A percentile compares a stretch with the other conserved stretches of the same genome.
Evolutionary conservation across 177 flowering plant species (phyloP).

Genomic region (Telopea speciosissima): DNA sequence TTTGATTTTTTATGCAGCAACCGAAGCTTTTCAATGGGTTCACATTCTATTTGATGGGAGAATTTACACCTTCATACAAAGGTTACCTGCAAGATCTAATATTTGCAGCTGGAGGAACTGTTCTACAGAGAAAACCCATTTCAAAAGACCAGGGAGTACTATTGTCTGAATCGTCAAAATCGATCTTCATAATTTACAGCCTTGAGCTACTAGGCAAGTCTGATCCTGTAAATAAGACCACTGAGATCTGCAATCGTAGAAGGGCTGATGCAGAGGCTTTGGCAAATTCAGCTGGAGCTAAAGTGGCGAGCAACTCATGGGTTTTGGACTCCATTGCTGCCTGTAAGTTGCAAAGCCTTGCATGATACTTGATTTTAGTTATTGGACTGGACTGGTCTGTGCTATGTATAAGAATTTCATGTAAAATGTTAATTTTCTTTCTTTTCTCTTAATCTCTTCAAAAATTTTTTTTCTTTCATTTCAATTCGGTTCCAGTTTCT

Average conservation of each 20-base stretch:
- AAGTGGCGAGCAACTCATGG: slow-evolving; percentile 67
- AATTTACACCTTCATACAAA: slow-evolving; percentile 59
- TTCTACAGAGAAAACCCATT: slow-evolving; percentile 72
- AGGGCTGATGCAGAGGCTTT: slow-evolving; percentile 45
- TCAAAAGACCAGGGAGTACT: slow-evolving; percentile 22
- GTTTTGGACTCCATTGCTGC: slow-evolving; percentile 81
- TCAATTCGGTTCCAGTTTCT: no score
- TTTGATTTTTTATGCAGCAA: slow-evolving; percentile 42
- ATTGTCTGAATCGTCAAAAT: slow-evolving; percentile 19
- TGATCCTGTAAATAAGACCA: slow-evolving; percentile 24
- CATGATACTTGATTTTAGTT: slow-evolving; percentile 3
- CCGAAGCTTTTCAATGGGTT: slow-evolving; percentile 65
- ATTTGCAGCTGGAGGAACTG: slow-evolving; percentile 71
- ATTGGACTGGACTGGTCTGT: not conserved
- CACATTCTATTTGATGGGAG: slow-evolving; percentile 63
- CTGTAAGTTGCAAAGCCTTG: slow-evolving; percentile 37
- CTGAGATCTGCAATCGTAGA: slow-evolving; percentile 28
- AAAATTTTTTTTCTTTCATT: no score
- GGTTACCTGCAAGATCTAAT: slow-evolving; percentile 71
- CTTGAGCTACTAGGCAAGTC: slow-evolving; percentile 55
- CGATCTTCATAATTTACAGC: slow-evolving; percentile 61
- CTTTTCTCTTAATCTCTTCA: no score
- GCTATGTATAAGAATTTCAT: no score
- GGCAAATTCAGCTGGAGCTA: slow-evolving; percentile 51
- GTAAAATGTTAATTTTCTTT: no score